phyloP scores from a whole-genome alignment of 768 basidiomycete species.

The Lyophyllum decastes region DNA sequence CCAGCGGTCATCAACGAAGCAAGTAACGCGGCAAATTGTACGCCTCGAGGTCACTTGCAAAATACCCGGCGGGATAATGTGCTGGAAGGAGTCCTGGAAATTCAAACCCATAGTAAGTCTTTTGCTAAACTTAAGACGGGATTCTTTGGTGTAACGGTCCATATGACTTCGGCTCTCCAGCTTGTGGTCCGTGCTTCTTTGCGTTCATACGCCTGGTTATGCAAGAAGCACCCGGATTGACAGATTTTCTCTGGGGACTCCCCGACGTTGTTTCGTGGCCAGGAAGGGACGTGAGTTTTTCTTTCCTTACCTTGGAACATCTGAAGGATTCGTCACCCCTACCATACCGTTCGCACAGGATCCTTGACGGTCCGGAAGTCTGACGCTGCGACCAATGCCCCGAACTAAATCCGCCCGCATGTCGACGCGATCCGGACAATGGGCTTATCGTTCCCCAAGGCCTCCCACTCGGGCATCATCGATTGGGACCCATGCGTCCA shows the following conservation, averaged over 20 bases:
- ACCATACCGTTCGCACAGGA: not conserved
- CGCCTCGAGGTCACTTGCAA: not conserved
- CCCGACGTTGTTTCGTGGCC: not conserved
- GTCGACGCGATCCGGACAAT: not conserved
- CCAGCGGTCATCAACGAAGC: not conserved
- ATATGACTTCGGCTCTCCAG: not conserved
- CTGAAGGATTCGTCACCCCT: not conserved
- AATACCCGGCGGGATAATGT: not conserved
- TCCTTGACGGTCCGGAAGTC: not conserved
- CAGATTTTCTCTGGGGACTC: not conserved
- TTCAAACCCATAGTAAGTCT: not conserved
- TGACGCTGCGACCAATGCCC: not conserved
- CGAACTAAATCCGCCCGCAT: slow-evolving; percentile 12
- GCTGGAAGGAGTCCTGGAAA: slow-evolving; percentile 1
- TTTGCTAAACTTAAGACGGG: not conserved
- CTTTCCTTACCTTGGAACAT: not conserved
- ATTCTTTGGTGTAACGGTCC: not conserved
- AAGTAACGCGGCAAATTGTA: not conserved
- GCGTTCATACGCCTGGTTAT: not conserved
- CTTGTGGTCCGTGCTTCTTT: not conserved
- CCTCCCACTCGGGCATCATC: not conserved
- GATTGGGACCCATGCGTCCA: not conserved
- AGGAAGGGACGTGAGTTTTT: not conserved
- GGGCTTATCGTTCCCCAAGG: not conserved
- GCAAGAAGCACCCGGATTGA: not conserved